Evolutionary conservation across 2,329 filamentous ascomycete species (phyloP), one percentile per base, ranked within the genome.

Genomic region (Talaromyces sp.): DNA sequence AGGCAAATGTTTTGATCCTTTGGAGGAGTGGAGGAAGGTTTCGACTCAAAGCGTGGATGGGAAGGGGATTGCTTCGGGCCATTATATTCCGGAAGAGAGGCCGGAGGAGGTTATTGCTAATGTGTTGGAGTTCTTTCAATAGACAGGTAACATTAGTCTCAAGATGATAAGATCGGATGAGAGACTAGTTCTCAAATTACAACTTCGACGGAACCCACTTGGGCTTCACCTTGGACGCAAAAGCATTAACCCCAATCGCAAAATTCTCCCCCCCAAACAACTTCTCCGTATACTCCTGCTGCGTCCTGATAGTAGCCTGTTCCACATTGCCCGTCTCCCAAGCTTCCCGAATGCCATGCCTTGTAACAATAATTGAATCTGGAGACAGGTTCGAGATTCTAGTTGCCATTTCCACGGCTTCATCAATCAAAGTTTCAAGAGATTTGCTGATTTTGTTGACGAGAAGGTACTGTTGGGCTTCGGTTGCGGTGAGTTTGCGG

Each of bases 211-310:
- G 63, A 58, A 64, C 64, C 88, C 88, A 92, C 37, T 77, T 77
- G 1, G 88, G 83, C 73, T 82, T 81, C 67, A 87, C 79, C 79
- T 86, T 90, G 79, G 91, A 88, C 17, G 89, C 85, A 76, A 93
- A 93, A 60, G 88, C 89, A 73, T 70, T 77, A 19, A 92, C 77
- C 0, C 89, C 89, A 73, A 92, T 89, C 57, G 80, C 82, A 73
- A 90, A 85, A 71, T 93, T 93, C 64, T 88, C 85, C 0, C 84
- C 87, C 2, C 77, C 80, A 61, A 86, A 78, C 57, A 92, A 78
- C 60, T 77, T 77, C 56, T 75, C 76, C 66, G 83, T 86, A 77
- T 85, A 81, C 1, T 80, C 80, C 56, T 83, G 78, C 15, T 80
- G 77, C 57, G 89, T 69, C 62, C 83, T 67, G 60, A 76, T 76